phyloP scores from a whole-genome alignment of 768 basidiomycete genomes.

The Coprinellus micaceus region DNA sequence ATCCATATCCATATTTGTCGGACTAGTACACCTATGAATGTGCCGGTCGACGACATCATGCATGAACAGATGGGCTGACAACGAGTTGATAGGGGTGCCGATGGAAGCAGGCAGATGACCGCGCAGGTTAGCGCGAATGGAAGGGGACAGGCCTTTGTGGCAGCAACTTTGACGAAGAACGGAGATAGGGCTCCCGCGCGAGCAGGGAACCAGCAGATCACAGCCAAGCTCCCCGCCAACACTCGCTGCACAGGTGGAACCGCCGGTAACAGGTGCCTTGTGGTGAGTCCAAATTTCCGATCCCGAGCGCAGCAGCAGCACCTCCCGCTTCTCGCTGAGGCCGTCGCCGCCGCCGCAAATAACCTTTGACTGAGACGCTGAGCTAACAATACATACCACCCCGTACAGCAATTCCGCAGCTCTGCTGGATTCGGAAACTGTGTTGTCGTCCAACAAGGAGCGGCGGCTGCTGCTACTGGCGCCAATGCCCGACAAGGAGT shows the following conservation, averaged over 20 bases:
- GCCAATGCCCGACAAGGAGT: constrained; percentile 1
- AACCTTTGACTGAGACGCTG: background rate
- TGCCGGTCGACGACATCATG: too few species aligned
- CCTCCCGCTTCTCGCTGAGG: too few species aligned
- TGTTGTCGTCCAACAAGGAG: constrained; percentile 41
- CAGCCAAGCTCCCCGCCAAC: constrained; percentile 43
- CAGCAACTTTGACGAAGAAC: constrained; percentile 39
- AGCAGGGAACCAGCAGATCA: constrained; percentile 36
- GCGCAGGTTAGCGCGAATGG: constrained; percentile 46
- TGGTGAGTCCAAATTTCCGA: constrained; percentile 34
- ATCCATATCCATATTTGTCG: too few species aligned
- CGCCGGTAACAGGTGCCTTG: constrained; percentile 44
- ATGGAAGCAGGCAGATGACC: constrained; percentile 46
- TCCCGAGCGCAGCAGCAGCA: too few species aligned
- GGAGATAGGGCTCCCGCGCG: constrained; percentile 38
- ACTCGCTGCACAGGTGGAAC: constrained; percentile 50
- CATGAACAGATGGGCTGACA: too few species aligned
- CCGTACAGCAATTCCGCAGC: constrained; percentile 39
- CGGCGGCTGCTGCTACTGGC: constrained; percentile 10
- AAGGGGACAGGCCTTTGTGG: constrained; percentile 35
- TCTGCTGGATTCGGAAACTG: constrained; percentile 54
- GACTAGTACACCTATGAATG: too few species aligned
- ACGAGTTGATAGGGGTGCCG: constrained; percentile 29
- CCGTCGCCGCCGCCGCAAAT: too few species aligned
- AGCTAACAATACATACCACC: background rate